Conservation (phyloP, 495 filamentous ascomycete genomes). For the Neurospora tetrasperma region DNA sequence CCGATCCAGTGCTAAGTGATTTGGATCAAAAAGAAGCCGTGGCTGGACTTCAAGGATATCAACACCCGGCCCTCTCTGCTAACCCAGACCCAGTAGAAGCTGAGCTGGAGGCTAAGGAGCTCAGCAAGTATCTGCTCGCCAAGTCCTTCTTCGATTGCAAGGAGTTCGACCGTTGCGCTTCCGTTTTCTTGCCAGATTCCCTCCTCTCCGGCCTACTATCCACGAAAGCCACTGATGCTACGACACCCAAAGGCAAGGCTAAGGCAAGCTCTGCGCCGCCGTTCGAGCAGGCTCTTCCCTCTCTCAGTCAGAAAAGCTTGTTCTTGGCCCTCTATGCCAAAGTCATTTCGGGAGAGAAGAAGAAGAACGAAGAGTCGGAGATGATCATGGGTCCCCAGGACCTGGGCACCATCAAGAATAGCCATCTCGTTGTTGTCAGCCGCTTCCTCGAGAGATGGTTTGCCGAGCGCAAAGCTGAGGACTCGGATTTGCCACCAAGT, state of each 20-base stretch:
- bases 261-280: slow-evolving; percentile 11
- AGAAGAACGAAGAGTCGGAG: slow-evolving; percentile 90
- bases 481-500: slow-evolving; percentile 46
- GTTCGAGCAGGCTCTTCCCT: slow-evolving; percentile 19
- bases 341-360: slow-evolving; percentile 88
- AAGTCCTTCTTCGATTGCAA: slow-evolving; percentile 94
- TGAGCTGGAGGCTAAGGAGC: slow-evolving; percentile 66
- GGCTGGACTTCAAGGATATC: slow-evolving; percentile 17
- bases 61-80: slow-evolving; percentile 36
- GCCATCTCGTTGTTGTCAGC: slow-evolving; percentile 64
- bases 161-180: slow-evolving; percentile 89
- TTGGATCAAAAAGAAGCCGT: slow-evolving; percentile 27
- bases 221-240: slow-evolving; percentile 33
- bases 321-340: slow-evolving; percentile 91
- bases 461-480: slow-evolving; percentile 45
- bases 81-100: slow-evolving; percentile 58
- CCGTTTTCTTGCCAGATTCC: slow-evolving; percentile 72
- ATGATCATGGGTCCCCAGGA: slow-evolving; percentile 95
- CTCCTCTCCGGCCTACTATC: slow-evolving; percentile 53
- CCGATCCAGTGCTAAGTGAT: slow-evolving; percentile 30
- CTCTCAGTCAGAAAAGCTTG: slow-evolving; percentile 76
- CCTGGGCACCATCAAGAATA: slow-evolving; percentile 70
- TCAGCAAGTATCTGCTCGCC: slow-evolving; percentile 75
- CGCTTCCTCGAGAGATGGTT: slow-evolving; percentile 74
- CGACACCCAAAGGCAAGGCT: slow-evolving; percentile 48